These are phyloP conservation scores for Breynia disticha DNA, from an alignment of 441 rosid species.

Conservation along the genomic window DNA sequence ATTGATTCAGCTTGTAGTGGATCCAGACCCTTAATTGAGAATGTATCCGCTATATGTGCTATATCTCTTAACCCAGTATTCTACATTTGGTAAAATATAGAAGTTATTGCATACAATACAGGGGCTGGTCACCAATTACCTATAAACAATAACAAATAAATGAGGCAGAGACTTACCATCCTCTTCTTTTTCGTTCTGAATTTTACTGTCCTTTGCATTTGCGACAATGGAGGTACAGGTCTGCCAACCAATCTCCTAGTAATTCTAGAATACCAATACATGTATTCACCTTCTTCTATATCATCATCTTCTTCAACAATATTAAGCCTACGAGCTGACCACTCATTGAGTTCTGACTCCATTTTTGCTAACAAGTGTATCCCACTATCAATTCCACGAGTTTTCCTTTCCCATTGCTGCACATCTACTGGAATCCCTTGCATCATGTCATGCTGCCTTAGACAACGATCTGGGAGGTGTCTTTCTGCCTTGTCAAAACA, in stretches of 20 bases:
- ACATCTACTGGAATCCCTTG: constrained; percentile 26
- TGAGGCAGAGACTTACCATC: constrained; percentile 12
- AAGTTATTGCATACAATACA: too few species aligned
- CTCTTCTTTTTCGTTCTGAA: constrained; percentile 25
- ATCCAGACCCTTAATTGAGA: constrained; percentile 28
- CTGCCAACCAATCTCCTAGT: constrained; percentile 28
- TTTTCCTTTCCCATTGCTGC: constrained; percentile 29
- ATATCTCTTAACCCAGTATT: constrained; percentile 40
- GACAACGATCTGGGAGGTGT: constrained; percentile 36
- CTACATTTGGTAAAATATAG: constrained; percentile 15
- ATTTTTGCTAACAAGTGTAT: constrained; percentile 24
- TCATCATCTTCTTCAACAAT: constrained; percentile 19
- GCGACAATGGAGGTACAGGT: constrained; percentile 28
- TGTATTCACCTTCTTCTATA: constrained; percentile 21
- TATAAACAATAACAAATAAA: too few species aligned
- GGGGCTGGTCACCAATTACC: too few species aligned
- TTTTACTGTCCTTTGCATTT: constrained; percentile 28
- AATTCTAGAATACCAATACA: constrained; percentile 26
- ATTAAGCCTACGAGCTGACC: constrained; percentile 20
- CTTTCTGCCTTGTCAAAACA: constrained; percentile 37
- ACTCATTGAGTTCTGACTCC: constrained; percentile 28
- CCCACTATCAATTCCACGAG: constrained; percentile 28
- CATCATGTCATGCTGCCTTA: constrained; percentile 27
- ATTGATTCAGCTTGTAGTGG: constrained; percentile 32
- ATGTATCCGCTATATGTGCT: constrained; percentile 35